Evolutionary conservation across 352 stramenopile genomes (phyloP), one percentile per base, ranked within the genome.

Genomic region (Phytophthora palmivora): DNA sequence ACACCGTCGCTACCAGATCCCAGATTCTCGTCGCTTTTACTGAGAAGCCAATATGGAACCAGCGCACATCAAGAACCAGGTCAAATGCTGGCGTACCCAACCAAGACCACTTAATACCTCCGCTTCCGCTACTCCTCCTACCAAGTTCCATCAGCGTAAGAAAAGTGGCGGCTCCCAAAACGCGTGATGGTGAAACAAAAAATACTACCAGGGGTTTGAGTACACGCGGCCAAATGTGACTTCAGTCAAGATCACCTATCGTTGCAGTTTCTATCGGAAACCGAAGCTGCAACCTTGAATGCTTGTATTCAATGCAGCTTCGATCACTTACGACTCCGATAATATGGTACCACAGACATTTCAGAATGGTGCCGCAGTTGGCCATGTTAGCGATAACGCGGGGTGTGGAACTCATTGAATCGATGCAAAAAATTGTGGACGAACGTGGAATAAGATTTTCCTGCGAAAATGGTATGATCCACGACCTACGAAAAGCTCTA

Each of bases 301-400:
- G 18, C 42, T 48, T 16, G 42, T 48, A 7, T 36, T 48, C 42
- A 21, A 33, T 0, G 42, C 42, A 8, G 22, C 18, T n/a, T 34
- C 42, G 10, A 48, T 48, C 21, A 48, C 42, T 2, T 48, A 34
- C 21, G 42, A 48, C 21, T 15, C 34, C 11, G 42, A 36, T 3
- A 48, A 48, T 8, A 48, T 48, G 42, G 21, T 48, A 4, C 42
- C 42, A 16, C 21, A 48, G 8, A 48, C 19, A 16, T 48, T 1
- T n/a, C 21, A 24, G 2, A 33, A 7, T 48, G 22, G 22, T 8
- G 19, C 18, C 7, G 21, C 12, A 34, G 21, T 3, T n/a, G 42
- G 2, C 11, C 39, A 46, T 30, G 2, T 14, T 1, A 48, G 21
- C 18, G 42, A 48, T 41, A 16, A 41, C n/a, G 4, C n/a, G 41